Conservation (phyloP, 1,284 basidiomycete species). For the Mycosarcoma mackinlayi region DNA sequence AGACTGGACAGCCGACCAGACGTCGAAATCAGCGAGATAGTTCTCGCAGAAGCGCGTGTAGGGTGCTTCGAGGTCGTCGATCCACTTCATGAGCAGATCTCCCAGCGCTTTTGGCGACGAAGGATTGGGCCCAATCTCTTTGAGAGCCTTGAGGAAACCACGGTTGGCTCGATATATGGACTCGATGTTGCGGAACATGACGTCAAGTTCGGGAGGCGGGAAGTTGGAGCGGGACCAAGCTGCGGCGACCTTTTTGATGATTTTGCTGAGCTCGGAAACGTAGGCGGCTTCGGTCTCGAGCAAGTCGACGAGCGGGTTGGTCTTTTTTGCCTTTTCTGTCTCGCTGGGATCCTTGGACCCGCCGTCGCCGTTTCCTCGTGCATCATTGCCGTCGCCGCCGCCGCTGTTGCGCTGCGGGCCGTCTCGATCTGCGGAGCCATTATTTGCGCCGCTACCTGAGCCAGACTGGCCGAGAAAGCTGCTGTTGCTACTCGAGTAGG, state of each 20-base stretch:
- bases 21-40: conserved; percentile 83
- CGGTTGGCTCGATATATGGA: conserved; percentile 91
- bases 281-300: conserved; percentile 93
- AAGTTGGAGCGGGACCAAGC: conserved; percentile 96
- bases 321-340: conserved; percentile 43
- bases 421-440: conserved; percentile 10
- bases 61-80: conserved; percentile 77
- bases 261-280: conserved; percentile 87
- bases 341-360: conserved; percentile 25
- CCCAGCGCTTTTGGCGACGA: conserved; percentile 94
- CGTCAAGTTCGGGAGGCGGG: conserved; percentile 88
- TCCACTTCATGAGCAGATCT: conserved; percentile 97
- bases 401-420: conserved; percentile 24
- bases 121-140: conserved; percentile 91
- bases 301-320: conserved; percentile 88
- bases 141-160: conserved; percentile 78
- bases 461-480: conserved; percentile 3
- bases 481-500: conserved; percentile 20
- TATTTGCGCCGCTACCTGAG: conserved; percentile 8
- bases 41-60: conserved; percentile 84
- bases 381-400: conserved; percentile 19
- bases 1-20: conserved; percentile 79
- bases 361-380: conserved; percentile 36
- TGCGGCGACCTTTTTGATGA: conserved; percentile 95
- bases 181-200: conserved; percentile 94